Evolutionary conservation across 805 yeast species (phyloP).

Genomic region (Nakazawaea ishiwadae): DNA sequence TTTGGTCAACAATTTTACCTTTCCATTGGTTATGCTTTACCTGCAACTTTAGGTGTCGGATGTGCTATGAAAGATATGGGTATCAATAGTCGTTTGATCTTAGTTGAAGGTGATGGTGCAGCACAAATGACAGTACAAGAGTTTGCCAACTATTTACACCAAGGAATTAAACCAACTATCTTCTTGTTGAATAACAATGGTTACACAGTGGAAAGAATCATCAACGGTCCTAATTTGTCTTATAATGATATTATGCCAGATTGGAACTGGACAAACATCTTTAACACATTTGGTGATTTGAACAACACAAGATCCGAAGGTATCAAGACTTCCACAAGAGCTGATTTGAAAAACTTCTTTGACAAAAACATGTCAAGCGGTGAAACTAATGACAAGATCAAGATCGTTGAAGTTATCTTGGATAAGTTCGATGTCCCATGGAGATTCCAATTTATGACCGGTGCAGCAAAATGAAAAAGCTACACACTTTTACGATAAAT

Average conservation of each 20-base stretch:
- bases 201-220: conserved; percentile 84
- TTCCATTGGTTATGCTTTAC: conserved; percentile 86
- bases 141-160: conserved; percentile 57
- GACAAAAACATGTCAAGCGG: conserved; percentile 23
- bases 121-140: conserved; percentile 95
- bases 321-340: conserved; percentile 15
- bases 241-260: conserved; percentile 79
- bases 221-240: conserved; percentile 68
- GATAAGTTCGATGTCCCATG: conserved; percentile 62
- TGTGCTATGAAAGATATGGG: conserved; percentile 60
- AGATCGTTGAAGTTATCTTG: conserved; percentile 56
- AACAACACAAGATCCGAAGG: conserved; percentile 14
- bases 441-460: conserved; percentile 45
- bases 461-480: conserved; percentile 17
- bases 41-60: conserved; percentile 80
- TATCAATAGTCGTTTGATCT: conserved; percentile 49
- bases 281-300: conserved; percentile 60
- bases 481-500: neutral
- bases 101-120: conserved; percentile 89
- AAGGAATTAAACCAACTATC: conserved; percentile 59
- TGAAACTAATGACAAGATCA: conserved; percentile 29
- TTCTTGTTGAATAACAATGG: conserved; percentile 82
- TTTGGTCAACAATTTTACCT: conserved; percentile 73
- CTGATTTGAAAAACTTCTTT: conserved; percentile 17
- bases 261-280: conserved; percentile 78